Conservation (phyloP, 345 rosid species). For the Corchorus capsularis region DNA sequence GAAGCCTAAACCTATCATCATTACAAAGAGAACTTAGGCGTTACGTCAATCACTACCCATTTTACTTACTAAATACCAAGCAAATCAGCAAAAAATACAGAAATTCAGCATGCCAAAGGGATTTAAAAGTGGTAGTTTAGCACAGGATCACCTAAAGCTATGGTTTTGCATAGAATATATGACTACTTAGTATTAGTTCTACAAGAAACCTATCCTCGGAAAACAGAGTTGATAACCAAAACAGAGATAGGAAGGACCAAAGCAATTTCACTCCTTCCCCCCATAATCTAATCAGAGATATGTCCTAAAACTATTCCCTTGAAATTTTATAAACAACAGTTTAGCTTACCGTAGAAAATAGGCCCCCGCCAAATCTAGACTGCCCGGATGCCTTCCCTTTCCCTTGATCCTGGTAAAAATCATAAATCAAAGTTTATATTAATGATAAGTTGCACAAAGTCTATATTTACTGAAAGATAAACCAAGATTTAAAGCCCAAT, state of each 20-base stretch:
- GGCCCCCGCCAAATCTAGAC: slow-evolving; percentile 49
- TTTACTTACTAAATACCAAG: neutral
- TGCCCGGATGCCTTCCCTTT: slow-evolving; percentile 47
- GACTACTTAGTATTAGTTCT: neutral
- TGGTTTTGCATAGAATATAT: neutral
- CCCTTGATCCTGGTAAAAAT: slow-evolving; percentile 47
- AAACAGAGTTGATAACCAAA: neutral
- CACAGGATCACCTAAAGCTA: neutral
- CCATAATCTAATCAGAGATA: neutral
- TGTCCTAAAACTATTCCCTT: neutral
- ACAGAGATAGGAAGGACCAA: neutral
- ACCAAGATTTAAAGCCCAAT: neutral
- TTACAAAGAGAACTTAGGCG: neutral
- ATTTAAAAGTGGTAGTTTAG: neutral
- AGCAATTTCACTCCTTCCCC: neutral
- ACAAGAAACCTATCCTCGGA: neutral
- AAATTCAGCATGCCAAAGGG: neutral
- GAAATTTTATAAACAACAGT: slow-evolving; percentile 12
- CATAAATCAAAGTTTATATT: neutral
- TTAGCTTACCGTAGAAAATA: slow-evolving; percentile 52
- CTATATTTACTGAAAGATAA: neutral
- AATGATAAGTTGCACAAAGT: neutral
- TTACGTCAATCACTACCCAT: neutral
- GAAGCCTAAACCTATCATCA: slow-evolving; percentile 8
- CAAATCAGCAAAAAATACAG: neutral